Base-by-base conservation (phyloP, 2,329 filamentous ascomycete genomes). In the Zelopaecilomyces penicillatus region DNA sequence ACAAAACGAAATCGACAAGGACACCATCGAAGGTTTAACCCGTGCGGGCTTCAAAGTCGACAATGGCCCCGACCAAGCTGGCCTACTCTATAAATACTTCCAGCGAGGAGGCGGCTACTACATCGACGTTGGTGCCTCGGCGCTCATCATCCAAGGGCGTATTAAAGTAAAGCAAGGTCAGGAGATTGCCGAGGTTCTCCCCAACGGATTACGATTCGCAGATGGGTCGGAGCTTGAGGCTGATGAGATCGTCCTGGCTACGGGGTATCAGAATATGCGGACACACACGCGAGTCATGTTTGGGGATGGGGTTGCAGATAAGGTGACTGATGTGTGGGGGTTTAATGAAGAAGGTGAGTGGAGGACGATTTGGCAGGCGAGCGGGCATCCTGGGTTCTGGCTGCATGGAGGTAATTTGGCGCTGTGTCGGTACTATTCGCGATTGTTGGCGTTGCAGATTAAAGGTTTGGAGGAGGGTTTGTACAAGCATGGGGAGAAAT, bases 41-140 rank as follows among this genome's bases (percentile, higher is more conserved):
- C 71, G 67, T 33, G 80, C 68, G 0, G 82, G 82, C 0, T 85
- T 85, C 68, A 71, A 71, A 43, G 60, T 79, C 1, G 80, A 85
- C 51, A 62, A 57, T 1, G 81, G 81, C 0, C 73, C 76, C 0
- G 71, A 80, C 43, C 72, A 67, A 1, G 65, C 71, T 0, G 81
- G 82, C 0, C 65, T 84, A 4, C 69, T 78, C 45, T 61, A 75
- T 42, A 83, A 83, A 58, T 85, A 83, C 54, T 70, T 82, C 50
- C 77, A 81, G 52, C 72, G 77, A 3, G 80, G 80, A 2, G 82
- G 83, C 0, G 82, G 82, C 0, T 85, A 85, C 56, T 85, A 85
- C 61, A 82, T 85, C 49, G 79, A 86, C 48, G 80, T 84, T 1
- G 83, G 83, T 0, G 76, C 74, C 0, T 76, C 75, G 0, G 62